A percentile compares a stretch with the other conserved stretches of the same genome.
Evolutionary conservation across 306 rosid genomes (phyloP).

Genomic region (Phaseolus lunatus): DNA sequence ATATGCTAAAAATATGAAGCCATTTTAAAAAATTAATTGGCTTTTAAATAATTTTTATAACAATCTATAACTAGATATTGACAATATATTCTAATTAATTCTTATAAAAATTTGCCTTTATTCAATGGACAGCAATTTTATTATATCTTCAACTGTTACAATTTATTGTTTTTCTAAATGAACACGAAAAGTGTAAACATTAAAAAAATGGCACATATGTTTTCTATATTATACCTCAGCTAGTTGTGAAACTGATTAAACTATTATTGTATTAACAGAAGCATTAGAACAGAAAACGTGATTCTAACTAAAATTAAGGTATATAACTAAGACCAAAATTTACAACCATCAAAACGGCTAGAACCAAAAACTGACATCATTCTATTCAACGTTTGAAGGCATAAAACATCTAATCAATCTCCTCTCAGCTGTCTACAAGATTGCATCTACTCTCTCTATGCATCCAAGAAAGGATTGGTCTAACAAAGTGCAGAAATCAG

Average conservation of each 20-base stretch:
- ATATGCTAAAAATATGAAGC: no score
- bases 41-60: no score
- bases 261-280: background rate
- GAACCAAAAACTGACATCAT: conserved; percentile 31
- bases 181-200: no score
- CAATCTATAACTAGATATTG: no score
- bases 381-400: conserved; percentile 36
- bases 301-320: background rate
- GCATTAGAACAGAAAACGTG: background rate
- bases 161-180: background rate
- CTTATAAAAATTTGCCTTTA: background rate
- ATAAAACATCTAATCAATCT: conserved; percentile 43
- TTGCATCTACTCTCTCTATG: conserved; percentile 39
- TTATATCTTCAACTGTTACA: no score
- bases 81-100: background rate
- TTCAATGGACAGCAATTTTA: background rate
- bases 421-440: conserved; percentile 45
- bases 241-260: background rate
- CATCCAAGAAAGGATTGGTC: conserved; percentile 48
- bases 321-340: conserved; percentile 33
- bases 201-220: no score
- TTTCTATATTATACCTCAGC: background rate
- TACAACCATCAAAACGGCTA: conserved; percentile 41
- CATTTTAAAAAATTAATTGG: no score
- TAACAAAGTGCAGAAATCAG: conserved; percentile 45